phyloP scores from a whole-genome alignment of 2,329 filamentous ascomycete species.

The Aspergillus pseudonomiae region DNA sequence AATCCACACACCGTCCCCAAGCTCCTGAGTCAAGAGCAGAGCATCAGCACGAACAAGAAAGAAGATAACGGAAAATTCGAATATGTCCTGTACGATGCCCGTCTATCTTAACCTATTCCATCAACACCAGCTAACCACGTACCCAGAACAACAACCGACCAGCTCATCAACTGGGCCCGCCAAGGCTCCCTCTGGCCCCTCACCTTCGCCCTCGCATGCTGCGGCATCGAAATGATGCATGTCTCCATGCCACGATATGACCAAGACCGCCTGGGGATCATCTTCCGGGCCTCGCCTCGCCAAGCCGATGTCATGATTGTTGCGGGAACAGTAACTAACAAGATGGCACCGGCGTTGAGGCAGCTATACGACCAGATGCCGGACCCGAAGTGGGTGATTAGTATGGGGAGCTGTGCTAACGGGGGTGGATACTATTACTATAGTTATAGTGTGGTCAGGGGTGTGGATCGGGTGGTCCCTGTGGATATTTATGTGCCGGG shows the following conservation, averaged over 20 bases:
- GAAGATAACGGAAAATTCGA: background rate
- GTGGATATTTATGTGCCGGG: slow-evolving; percentile 83
- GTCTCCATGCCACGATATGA: slow-evolving; percentile 87
- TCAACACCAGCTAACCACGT: background rate
- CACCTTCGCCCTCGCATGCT: slow-evolving; percentile 90
- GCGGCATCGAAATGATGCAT: slow-evolving; percentile 94
- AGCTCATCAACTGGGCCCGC: slow-evolving; percentile 79
- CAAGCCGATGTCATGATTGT: slow-evolving; percentile 95
- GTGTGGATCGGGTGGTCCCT: slow-evolving; percentile 77
- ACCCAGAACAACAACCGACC: background rate
- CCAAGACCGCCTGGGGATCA: slow-evolving; percentile 85
- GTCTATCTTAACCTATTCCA: background rate
- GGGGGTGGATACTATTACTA: slow-evolving; percentile 89
- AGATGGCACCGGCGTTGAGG: slow-evolving; percentile 89
- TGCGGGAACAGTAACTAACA: slow-evolving; percentile 89
- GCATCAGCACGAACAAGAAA: background rate
- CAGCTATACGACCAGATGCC: slow-evolving; percentile 97
- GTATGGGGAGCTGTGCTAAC: slow-evolving; percentile 85
- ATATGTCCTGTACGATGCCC: background rate
- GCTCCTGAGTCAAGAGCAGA: background rate
- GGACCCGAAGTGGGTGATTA: slow-evolving; percentile 84
- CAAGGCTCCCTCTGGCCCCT: slow-evolving; percentile 89
- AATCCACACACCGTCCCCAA: background rate
- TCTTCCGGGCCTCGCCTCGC: slow-evolving; percentile 84
- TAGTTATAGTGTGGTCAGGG: slow-evolving; percentile 76